Conservation (phyloP, 192 early-diverging fungal species). For the Umbelopsis sp. region DNA sequence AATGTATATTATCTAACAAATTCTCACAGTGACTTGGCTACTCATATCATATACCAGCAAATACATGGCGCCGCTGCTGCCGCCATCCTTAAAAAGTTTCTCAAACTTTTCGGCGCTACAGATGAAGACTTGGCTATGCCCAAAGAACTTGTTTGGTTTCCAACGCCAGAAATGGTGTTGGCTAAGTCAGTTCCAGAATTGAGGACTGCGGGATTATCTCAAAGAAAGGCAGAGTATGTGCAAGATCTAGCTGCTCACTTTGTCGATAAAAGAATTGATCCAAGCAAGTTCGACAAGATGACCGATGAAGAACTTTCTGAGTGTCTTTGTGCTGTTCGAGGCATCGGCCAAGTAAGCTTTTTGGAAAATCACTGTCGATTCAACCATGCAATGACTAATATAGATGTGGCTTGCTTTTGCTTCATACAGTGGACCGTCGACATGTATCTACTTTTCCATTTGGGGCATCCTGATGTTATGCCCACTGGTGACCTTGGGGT, state of each 20-base stretch:
- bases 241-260: conserved; percentile 64
- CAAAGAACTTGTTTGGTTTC: conserved; percentile 42
- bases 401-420: background rate
- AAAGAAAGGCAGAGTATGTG: conserved; percentile 65
- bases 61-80: conserved; percentile 68
- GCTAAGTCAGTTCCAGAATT: conserved; percentile 32
- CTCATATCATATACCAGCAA: conserved; percentile 72
- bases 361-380: background rate
- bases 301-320: conserved; percentile 58
- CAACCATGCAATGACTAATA: background rate
- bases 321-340: conserved; percentile 57
- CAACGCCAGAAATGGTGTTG: conserved; percentile 52
- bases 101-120: conserved; percentile 52
- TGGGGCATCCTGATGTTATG: conserved; percentile 70
- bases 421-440: conserved; percentile 62
- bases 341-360: conserved; percentile 58
- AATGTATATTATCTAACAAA: too few relatives aligned
- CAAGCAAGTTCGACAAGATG: conserved; percentile 49
- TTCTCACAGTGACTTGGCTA: conserved; percentile 35
- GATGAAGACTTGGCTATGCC: conserved; percentile 17
- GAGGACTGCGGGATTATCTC: conserved; percentile 44
- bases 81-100: conserved; percentile 58
- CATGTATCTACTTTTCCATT: conserved; percentile 77
- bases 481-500: conserved; percentile 65
- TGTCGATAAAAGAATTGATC: conserved; percentile 52